Base-by-base conservation (phyloP, 805 yeast species). In the Starmerella powellii region DNA sequence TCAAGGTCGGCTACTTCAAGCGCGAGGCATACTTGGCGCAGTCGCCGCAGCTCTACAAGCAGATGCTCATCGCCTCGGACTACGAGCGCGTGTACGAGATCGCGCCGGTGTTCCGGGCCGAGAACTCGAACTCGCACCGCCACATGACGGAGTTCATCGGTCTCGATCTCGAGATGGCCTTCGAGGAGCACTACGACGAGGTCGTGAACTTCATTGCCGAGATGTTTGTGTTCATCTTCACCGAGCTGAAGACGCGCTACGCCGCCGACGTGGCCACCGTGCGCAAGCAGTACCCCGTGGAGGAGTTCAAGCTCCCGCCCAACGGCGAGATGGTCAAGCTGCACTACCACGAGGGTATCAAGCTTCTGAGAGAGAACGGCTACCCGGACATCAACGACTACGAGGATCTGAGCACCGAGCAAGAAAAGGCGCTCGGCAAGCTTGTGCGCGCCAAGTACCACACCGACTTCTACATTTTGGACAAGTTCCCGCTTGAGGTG, bases 121-220 rank as follows among this genome's bases (percentile, higher is more conserved):
- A 91, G 66, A 88, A 91, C 72, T 88, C 97, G 48, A 87, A 91
- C 71, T 88, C 98, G 17, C 97, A 91, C 65, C 87, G 99, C 69
- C 99, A 91, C 66, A 80, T 91, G 94, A 91, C 99, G 44, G 99
- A 91, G 67, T 91, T 91, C 63, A 82, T 81, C 48, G 99, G 99
- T 45, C 77, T 93, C 56, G 99, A 91, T 71, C 67, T 91, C 67
- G 99, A 91, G 67, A 86, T 91, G 94, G 83, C 95, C 10, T 82
- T 91, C 60, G 97, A 91, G 68, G 95, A 87, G 68, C 96, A 91
- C 67, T 91, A 91, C 64, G 93, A 91, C 60, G 99, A 91, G 69
- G 93, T 79, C 34, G 54, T 76, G 40, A 78, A 76, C 50, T 56
- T 70, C 8, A 63, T 76, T 53, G 66, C 69, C 42, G 87, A 80